These are phyloP conservation scores for Babesia ovata DNA, from an alignment of 169 alveolate species.

Conservation along the genomic window DNA sequence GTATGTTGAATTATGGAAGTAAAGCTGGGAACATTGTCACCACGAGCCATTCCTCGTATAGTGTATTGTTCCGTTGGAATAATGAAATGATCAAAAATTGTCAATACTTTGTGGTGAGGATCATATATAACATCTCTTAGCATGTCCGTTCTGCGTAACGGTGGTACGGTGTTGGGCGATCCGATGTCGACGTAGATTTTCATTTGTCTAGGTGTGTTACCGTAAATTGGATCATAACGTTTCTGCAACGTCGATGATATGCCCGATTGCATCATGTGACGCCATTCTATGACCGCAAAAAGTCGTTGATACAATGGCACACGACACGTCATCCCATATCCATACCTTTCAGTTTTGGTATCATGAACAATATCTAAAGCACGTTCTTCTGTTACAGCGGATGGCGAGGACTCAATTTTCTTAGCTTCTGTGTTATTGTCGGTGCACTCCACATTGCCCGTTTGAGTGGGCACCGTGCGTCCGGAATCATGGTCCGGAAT, in stretches of 20 bases:
- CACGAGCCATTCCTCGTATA: neutral
- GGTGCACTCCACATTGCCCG: too few species aligned
- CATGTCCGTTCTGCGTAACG: neutral
- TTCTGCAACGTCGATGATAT: neutral
- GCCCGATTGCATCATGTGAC: neutral
- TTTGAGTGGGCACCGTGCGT: too few species aligned
- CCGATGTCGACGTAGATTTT: constrained; percentile 1
- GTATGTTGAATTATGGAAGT: constrained; percentile 1
- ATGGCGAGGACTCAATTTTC: too few species aligned
- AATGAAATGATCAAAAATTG: neutral
- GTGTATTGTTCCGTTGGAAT: constrained; percentile 1
- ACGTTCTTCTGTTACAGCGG: too few species aligned
- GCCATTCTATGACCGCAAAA: constrained; percentile 27
- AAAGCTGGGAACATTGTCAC: neutral
- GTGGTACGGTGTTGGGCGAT: neutral
- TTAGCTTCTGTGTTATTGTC: too few species aligned
- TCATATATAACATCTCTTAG: neutral
- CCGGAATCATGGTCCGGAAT: too few species aligned
- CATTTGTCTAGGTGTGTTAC: neutral
- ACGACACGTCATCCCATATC: neutral
- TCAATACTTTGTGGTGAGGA: neutral
- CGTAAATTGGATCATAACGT: neutral
- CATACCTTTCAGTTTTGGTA: too few species aligned
- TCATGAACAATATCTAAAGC: too few species aligned
- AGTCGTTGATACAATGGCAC: neutral